Percentiles rank a stretch among this genome's conserved stretches.
These are phyloP conservation scores for Diplodia intermedia DNA, from an alignment of 2,329 filamentous ascomycete genomes.

Conservation along the genomic window DNA sequence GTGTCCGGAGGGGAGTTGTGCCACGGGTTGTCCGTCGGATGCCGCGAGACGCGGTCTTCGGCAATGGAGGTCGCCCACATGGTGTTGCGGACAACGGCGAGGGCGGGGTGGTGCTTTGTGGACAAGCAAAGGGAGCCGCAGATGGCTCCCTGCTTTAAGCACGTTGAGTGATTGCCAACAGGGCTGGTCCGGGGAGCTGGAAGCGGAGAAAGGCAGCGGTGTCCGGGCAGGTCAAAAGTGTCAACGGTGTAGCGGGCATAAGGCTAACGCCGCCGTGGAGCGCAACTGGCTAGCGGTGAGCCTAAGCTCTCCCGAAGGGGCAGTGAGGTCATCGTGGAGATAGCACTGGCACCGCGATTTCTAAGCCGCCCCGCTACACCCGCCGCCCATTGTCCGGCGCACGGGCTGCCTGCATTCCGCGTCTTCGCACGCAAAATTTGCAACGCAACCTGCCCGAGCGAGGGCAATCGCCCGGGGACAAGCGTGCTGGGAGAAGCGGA, in stretches of 20 bases:
- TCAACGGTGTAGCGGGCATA: slow-evolving; percentile 7
- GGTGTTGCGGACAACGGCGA: not conserved
- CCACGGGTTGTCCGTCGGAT: slow-evolving; percentile 44
- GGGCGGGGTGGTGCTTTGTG: not conserved
- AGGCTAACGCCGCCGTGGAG: slow-evolving; percentile 18
- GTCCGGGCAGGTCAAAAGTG: not conserved
- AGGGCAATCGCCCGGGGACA: not conserved
- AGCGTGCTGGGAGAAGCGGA: not conserved
- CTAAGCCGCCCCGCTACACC: slow-evolving; percentile 15
- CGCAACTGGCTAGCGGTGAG: not conserved
- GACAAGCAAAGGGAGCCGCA: not conserved
- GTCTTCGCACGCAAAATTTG: not conserved
- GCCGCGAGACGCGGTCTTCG: slow-evolving; percentile 21
- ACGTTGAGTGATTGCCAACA: not conserved
- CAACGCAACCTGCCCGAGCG: not conserved
- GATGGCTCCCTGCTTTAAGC: slow-evolving; percentile 7
- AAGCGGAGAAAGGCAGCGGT: not conserved
- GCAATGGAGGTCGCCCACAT: slow-evolving; percentile 39
- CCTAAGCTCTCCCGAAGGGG: slow-evolving; percentile 18
- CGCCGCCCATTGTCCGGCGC: slow-evolving; percentile 12
- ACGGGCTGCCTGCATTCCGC: not conserved
- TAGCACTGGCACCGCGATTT: slow-evolving; percentile 13
- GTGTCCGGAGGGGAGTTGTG: slow-evolving; percentile 40
- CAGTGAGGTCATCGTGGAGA: slow-evolving; percentile 29
- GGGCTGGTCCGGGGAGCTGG: not conserved